Percentiles rank a stretch among this genome's conserved stretches.
Conservation (phyloP, 305 asterid species). For the Fraxinus ornus region DNA sequence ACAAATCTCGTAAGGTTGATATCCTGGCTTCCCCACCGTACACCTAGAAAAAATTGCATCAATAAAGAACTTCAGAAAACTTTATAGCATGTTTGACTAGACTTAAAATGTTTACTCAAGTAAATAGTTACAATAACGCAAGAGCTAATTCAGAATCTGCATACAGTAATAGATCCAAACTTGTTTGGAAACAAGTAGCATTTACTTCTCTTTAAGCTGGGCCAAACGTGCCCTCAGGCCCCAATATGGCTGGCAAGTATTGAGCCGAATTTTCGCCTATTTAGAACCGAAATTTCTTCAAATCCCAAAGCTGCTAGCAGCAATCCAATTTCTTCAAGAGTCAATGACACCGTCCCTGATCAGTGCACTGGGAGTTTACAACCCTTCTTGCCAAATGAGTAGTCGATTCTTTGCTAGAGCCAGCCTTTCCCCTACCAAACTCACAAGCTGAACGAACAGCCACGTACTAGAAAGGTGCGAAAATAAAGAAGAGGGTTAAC, state of each 20-base stretch:
- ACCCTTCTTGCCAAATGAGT: conserved; percentile 87
- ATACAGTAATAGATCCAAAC: too few species aligned
- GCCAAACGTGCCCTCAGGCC: too few species aligned
- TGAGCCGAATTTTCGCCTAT: too few species aligned
- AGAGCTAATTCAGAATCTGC: too few species aligned
- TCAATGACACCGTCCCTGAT: conserved; percentile 86
- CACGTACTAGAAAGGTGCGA: conserved; percentile 1
- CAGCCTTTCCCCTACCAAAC: conserved; percentile 77
- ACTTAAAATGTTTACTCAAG: too few species aligned
- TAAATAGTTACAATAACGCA: too few species aligned
- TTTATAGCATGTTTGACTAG: too few species aligned
- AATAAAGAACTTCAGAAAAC: neutral
- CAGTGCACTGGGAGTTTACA: conserved; percentile 77
- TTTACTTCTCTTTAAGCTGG: too few species aligned
- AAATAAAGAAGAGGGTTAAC: neutral
- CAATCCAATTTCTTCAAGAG: too few species aligned
- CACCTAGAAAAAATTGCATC: conserved; percentile 31
- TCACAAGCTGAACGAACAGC: conserved; percentile 23
- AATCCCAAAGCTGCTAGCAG: conserved; percentile 46
- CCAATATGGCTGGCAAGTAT: too few species aligned
- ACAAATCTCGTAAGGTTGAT: conserved; percentile 33
- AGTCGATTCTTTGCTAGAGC: conserved; percentile 89
- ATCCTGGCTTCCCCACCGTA: conserved; percentile 62
- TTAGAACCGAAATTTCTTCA: too few species aligned
- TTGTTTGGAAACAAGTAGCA: too few species aligned